Conservation (phyloP, 2,329 filamentous ascomycete species). For the Fusarium gaditjirri region DNA sequence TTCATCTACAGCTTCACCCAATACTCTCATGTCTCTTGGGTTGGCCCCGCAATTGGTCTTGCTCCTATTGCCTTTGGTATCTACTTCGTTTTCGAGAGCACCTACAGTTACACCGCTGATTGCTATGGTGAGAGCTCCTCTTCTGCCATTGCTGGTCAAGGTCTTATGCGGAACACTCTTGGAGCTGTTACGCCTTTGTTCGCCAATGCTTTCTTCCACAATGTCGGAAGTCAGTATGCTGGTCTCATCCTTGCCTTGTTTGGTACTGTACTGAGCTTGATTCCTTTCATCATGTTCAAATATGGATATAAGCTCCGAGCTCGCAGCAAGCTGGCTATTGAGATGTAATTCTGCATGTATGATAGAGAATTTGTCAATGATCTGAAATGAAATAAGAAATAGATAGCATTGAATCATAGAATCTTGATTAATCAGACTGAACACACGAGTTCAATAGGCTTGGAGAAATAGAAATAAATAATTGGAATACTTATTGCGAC, state of each 20-base stretch:
- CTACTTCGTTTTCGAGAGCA: slow-evolving; percentile 38
- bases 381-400: background rate
- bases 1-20: slow-evolving; percentile 41
- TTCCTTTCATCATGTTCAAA: slow-evolving; percentile 39
- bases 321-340: slow-evolving; percentile 37
- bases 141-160: slow-evolving; percentile 36
- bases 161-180: slow-evolving; percentile 37
- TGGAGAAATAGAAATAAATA: background rate
- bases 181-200: slow-evolving; percentile 37
- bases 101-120: slow-evolving; percentile 38
- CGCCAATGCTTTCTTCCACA: slow-evolving; percentile 38
- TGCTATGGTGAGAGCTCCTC: slow-evolving; percentile 38
- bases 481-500: background rate
- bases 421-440: background rate
- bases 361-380: background rate
- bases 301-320: slow-evolving; percentile 33
- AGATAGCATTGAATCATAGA: background rate
- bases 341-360: slow-evolving; percentile 11
- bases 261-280: slow-evolving; percentile 31
- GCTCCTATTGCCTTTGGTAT: slow-evolving; percentile 38
- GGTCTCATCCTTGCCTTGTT: slow-evolving; percentile 35
- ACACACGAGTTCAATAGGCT: accelerated
- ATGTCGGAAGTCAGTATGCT: slow-evolving; percentile 37
- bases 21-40: slow-evolving; percentile 32
- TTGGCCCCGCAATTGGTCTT: slow-evolving; percentile 30